Base-by-base conservation (phyloP, 768 basidiomycete genomes). In the Lentinus brumalis region DNA sequence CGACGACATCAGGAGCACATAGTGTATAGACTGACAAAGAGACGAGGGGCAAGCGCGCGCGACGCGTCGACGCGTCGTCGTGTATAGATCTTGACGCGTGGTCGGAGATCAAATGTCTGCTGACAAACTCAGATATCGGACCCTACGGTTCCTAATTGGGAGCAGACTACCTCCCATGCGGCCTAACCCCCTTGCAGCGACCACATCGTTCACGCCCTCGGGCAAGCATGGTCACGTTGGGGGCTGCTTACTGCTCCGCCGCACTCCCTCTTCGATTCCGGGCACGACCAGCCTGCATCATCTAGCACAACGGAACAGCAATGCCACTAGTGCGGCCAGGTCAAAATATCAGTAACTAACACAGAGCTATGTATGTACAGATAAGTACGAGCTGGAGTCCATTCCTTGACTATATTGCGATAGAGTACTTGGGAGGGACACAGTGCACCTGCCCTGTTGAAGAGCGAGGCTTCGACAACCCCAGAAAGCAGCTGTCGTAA, bases 161-260 rank as follows among this genome's bases (percentile, higher is more conserved):
- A n/a, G n/a, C n/a, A n/a, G n/a, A n/a, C n/a, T n/a, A n/a, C n/a
- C n/a, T n/a, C n/a, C n/a, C n/a, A n/a, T n/a, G 60, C 55, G 42
- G 54, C 50, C 46, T 49, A 49, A 26, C 49, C 53, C 15, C 38
- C 8, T 52, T 21, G 42, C 42, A 47, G 59, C 52, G 29, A 41
- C 52, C 29, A 49, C n/a, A 49, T 11, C 10, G 18, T 49, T 49
- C 9, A 49, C 8, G 14, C 21, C 21, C 21, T 26, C 21, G 21
- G 21, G 21, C 21, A 26, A 49, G 46, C 21, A 18, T 29, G 18
- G 29, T 49, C 46, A 49, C 46, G 26, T 26, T 49, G 21, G 9
- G 21, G 21, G 14, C 29, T 18, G 21, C 29, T 18, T 29, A 11
- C 21, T 47, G 26, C 46, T 49, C 46, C 46, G 46, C 46, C 46